phyloP scores from a whole-genome alignment of 2,329 filamentous ascomycete species.

The Xylariaceae sp. region DNA sequence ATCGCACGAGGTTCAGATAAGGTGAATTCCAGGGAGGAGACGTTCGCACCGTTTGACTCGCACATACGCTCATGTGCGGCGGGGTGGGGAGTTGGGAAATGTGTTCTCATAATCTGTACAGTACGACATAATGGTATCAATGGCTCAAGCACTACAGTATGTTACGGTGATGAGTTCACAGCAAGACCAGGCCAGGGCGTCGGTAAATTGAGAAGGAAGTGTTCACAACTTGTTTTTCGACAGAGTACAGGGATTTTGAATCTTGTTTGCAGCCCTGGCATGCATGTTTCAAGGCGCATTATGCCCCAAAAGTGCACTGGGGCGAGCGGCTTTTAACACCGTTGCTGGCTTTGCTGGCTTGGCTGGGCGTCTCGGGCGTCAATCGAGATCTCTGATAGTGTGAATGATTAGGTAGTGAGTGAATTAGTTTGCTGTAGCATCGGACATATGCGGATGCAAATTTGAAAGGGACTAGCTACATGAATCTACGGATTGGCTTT shows the following conservation, averaged over 20 bases:
- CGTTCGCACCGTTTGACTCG: too few relatives aligned
- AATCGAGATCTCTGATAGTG: neutral
- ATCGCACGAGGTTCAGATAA: too few relatives aligned
- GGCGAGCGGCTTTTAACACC: neutral
- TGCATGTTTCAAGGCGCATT: slow-evolving; percentile 4
- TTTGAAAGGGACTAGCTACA: too few relatives aligned
- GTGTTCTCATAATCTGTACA: too few relatives aligned
- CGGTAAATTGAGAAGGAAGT: neutral
- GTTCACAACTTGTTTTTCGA: neutral
- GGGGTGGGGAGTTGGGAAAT: too few relatives aligned
- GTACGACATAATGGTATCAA: neutral
- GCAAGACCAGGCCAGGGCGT: neutral
- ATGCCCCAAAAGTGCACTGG: neutral
- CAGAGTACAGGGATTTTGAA: neutral
- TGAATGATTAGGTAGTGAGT: neutral
- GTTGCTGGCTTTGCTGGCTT: too few relatives aligned
- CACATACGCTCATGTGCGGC: too few relatives aligned
- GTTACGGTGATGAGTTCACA: neutral
- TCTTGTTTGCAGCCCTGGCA: slow-evolving; percentile 1
- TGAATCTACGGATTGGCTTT: too few relatives aligned
- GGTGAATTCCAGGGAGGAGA: too few relatives aligned
- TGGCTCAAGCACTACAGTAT: neutral
- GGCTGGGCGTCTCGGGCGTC: too few relatives aligned
- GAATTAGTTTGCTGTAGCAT: neutral
- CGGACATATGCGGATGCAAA: too few relatives aligned